Evolutionary conservation across 306 rosid species (phyloP).

Genomic region (Dalbergia cultrata): DNA sequence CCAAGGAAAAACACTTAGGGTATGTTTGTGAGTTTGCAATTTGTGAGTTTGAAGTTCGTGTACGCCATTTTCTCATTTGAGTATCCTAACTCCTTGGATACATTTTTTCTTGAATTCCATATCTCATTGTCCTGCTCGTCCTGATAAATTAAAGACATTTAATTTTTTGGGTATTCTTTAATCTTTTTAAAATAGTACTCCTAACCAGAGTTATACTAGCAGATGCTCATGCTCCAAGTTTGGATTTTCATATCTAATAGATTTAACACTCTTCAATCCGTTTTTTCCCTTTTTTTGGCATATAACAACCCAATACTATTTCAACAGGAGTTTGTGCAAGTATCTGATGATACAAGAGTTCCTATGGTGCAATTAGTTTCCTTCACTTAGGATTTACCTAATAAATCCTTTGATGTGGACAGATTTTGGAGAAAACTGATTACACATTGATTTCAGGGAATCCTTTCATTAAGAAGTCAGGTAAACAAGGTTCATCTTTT

Average conservation of each 20-base stretch:
- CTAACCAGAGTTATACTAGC: background rate
- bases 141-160: background rate
- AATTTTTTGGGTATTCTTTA: background rate
- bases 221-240: constrained; percentile 8
- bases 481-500: constrained; percentile 47
- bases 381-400: constrained; percentile 15
- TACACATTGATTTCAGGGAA: constrained; percentile 74
- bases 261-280: background rate
- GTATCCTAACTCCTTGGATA: background rate
- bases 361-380: background rate
- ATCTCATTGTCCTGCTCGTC: background rate
- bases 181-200: background rate
- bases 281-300: background rate
- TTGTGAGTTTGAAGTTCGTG: background rate
- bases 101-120: constrained; percentile 29
- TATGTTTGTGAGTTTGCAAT: too few relatives aligned
- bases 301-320: constrained; percentile 17
- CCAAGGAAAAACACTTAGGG: too few relatives aligned
- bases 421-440: constrained; percentile 91
- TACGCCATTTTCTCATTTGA: background rate
- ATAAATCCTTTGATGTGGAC: constrained; percentile 41
- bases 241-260: constrained; percentile 15
- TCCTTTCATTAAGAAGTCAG: constrained; percentile 88
- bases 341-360: constrained; percentile 30
- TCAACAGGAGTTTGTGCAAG: constrained; percentile 13